These are phyloP conservation scores for Ophiostoma piceae DNA, from an alignment of 2,329 filamentous ascomycete genomes.

Conservation along the genomic window DNA sequence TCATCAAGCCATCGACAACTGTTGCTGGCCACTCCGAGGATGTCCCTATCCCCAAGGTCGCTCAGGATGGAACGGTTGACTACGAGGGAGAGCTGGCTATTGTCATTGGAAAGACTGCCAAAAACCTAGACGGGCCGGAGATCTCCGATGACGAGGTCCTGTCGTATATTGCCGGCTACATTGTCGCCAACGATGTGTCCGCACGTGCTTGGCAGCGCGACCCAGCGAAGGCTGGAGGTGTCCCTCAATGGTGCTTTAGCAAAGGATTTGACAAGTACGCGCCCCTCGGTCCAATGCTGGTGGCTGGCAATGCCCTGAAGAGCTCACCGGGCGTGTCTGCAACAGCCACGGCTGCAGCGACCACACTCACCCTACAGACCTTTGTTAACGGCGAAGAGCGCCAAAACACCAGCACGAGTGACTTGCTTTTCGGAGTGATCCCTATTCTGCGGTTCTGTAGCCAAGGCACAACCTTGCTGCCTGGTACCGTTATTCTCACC, in stretches of 20 bases:
- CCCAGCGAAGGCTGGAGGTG: constrained; percentile 43
- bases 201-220: constrained; percentile 46
- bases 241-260: constrained; percentile 53
- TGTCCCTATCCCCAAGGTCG: constrained; percentile 43
- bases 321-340: not conserved
- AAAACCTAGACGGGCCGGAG: constrained; percentile 34
- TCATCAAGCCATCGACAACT: constrained; percentile 46
- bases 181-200: constrained; percentile 51
- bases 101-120: constrained; percentile 28
- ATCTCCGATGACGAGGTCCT: constrained; percentile 42
- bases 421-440: not conserved
- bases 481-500: not conserved
- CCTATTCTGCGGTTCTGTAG: not conserved
- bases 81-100: constrained; percentile 43
- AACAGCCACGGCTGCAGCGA: not conserved
- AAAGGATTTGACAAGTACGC: constrained; percentile 55
- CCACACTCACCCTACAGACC: not conserved
- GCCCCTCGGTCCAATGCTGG: constrained; percentile 48
- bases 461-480: not conserved
- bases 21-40: constrained; percentile 36
- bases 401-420: not conserved
- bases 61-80: constrained; percentile 34
- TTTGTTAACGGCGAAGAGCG: not conserved
- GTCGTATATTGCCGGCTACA: constrained; percentile 50
- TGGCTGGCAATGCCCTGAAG: constrained; percentile 29